These are phyloP conservation scores for Fistulinella prunicolor DNA, from an alignment of 768 basidiomycete genomes.

Conservation along the genomic window DNA sequence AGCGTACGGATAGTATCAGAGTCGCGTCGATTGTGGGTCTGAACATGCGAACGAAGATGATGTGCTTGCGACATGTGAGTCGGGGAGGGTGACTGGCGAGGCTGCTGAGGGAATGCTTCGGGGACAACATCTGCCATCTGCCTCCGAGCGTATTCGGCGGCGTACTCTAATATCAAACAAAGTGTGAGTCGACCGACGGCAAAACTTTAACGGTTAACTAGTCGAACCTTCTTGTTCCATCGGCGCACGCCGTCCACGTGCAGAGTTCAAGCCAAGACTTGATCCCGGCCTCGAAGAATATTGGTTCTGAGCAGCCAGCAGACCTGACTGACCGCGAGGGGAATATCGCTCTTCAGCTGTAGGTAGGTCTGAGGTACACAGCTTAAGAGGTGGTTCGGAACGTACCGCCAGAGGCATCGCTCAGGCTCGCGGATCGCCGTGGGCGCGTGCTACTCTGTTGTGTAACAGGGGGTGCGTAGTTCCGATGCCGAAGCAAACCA, in stretches of 20 bases:
- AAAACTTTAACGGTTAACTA: conserved; percentile 9
- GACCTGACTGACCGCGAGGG: conserved; percentile 15
- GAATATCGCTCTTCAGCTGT: conserved; percentile 30
- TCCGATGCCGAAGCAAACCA: conserved; percentile 27
- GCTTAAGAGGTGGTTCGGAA: conserved; percentile 26
- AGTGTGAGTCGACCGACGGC: conserved; percentile 8
- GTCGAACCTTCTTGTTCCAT: conserved; percentile 45
- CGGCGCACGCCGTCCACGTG: conserved; percentile 39
- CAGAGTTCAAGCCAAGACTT: conserved; percentile 40
- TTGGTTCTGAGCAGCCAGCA: conserved; percentile 20
- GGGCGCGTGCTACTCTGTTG: conserved; percentile 52
- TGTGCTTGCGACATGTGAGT: conserved; percentile 36
- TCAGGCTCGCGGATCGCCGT: conserved; percentile 74
- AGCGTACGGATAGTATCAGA: conserved; percentile 70
- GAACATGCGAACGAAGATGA: conserved; percentile 25
- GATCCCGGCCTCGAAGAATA: conserved; percentile 41
- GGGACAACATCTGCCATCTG: conserved; percentile 9
- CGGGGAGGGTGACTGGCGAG: conserved; percentile 56
- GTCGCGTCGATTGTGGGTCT: conserved; percentile 63
- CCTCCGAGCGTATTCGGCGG: conserved; percentile 23
- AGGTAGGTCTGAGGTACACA: conserved; percentile 22
- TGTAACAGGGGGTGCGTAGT: conserved; percentile 22
- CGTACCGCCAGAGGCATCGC: conserved; percentile 47
- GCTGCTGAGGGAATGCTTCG: conserved; percentile 23
- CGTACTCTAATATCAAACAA: conserved; percentile 22